phyloP scores from a whole-genome alignment of 108 stramenopile species.

The Pseudonitzschia delicatissima region DNA sequence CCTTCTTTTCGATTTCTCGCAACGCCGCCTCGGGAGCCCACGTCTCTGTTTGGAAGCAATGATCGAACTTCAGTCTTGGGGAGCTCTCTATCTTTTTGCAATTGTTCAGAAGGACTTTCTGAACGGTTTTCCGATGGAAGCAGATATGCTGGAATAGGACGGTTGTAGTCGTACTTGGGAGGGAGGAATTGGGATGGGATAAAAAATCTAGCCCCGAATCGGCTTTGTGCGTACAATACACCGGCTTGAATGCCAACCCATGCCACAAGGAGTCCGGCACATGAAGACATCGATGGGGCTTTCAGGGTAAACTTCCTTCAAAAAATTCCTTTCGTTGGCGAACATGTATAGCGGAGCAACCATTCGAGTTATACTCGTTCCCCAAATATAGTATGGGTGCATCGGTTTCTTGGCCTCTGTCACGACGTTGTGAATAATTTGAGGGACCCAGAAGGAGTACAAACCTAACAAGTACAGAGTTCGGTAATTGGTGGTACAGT shows the following conservation, averaged over 20 bases:
- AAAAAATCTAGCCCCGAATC: conserved; percentile 90
- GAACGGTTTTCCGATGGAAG: conserved; percentile 26
- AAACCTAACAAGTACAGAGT: conserved; percentile 64
- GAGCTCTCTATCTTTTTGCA: conserved; percentile 15
- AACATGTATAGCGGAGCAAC: conserved; percentile 92
- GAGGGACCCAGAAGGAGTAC: conserved; percentile 97
- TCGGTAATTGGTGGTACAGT: conserved; percentile 35
- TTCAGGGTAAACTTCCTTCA: conserved; percentile 80
- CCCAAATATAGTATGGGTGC: conserved; percentile 81
- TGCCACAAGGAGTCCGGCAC: conserved; percentile 63
- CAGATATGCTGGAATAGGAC: conserved; percentile 80
- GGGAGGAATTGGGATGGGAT: conserved; percentile 90
- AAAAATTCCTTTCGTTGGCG: conserved; percentile 81
- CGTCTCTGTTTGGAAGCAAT: conserved; percentile 4
- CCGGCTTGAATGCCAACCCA: conserved; percentile 88
- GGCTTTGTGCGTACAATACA: conserved; percentile 71
- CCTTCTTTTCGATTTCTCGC: conserved; percentile 60
- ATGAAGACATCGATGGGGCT: conserved; percentile 52
- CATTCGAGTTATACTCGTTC: conserved; percentile 82
- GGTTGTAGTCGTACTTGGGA: conserved; percentile 91
- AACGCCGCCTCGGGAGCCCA: conserved; percentile 25
- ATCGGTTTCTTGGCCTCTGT: conserved; percentile 82
- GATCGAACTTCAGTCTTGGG: conserved; percentile 9
- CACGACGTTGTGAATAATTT: conserved; percentile 84
- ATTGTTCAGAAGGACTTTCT: conserved; percentile 10